Percentiles rank a stretch among this genome's conserved stretches.
Conservation (phyloP, 192 early-diverging fungal genomes). For the Backusella tarrabulga region DNA sequence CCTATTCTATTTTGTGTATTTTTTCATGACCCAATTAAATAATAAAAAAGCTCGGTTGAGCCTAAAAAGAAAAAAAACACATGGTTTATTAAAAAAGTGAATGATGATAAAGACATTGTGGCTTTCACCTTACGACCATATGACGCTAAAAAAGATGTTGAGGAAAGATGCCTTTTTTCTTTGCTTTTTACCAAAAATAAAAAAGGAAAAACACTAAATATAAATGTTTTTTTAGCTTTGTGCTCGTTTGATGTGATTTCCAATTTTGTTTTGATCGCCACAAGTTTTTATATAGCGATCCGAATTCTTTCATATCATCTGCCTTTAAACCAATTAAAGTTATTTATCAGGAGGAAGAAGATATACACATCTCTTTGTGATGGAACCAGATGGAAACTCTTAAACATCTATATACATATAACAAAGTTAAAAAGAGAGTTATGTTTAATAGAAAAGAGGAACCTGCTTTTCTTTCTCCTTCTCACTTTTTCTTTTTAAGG, state of each 20-base stretch:
- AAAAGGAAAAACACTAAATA: not conserved
- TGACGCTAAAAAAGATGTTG: not conserved
- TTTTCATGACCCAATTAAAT: not conserved
- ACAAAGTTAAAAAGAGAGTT: not conserved
- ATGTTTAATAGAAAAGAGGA: not conserved
- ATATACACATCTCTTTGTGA: not conserved
- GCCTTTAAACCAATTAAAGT: not conserved
- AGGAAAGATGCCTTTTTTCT: not conserved
- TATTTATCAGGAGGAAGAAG: not conserved
- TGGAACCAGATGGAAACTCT: not conserved
- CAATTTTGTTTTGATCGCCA: not conserved
- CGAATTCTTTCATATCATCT: not conserved
- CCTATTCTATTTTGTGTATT: not conserved
- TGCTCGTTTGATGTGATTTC: not conserved
- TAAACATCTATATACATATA: not conserved
- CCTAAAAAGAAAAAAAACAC: not conserved
- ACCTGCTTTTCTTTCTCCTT: not conserved
- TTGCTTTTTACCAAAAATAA: not conserved
- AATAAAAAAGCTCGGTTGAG: not conserved
- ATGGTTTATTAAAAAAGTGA: not conserved
- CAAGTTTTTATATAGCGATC: not conserved
- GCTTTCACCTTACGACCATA: not conserved
- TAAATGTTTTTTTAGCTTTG: not conserved
- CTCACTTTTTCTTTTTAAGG: not conserved
- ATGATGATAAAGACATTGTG: not conserved